Evolutionary conservation across 106 monocot species (phyloP).

Genomic region (Narthecium ossifragum): DNA sequence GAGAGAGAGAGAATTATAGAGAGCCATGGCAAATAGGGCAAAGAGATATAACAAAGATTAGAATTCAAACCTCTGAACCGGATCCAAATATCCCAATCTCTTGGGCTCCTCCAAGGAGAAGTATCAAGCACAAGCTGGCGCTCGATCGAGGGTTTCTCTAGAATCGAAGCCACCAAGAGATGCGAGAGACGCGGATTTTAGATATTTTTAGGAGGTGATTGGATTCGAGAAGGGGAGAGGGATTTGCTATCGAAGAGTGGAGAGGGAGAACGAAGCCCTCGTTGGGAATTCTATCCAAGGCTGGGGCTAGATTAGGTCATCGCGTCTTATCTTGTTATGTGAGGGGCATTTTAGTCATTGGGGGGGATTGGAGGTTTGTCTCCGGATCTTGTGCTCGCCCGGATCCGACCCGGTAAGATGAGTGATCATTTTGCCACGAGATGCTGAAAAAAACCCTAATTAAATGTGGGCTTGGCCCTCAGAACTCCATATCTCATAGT

Average conservation of each 20-base stretch:
- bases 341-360: slow-evolving; percentile 2
- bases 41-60: neutral
- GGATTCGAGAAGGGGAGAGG: neutral
- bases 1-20: too few species aligned
- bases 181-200: neutral
- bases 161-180: neutral
- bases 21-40: too few species aligned
- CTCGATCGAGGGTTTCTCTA: neutral
- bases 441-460: too few species aligned
- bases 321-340: neutral
- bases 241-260: neutral
- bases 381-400: too few species aligned
- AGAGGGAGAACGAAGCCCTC: neutral
- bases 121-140: too few species aligned
- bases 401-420: too few species aligned
- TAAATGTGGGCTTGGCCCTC: too few species aligned
- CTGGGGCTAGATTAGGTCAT: slow-evolving; percentile 6
- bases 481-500: too few species aligned
- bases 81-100: neutral
- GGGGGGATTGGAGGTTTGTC: too few species aligned
- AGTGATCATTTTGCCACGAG: too few species aligned
- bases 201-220: neutral
- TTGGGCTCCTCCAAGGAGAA: too few species aligned
- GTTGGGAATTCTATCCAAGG: slow-evolving; percentile 7
- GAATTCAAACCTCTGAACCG: neutral